Conservation (phyloP, 352 stramenopile genomes). For the Phytophthora tubulina region DNA sequence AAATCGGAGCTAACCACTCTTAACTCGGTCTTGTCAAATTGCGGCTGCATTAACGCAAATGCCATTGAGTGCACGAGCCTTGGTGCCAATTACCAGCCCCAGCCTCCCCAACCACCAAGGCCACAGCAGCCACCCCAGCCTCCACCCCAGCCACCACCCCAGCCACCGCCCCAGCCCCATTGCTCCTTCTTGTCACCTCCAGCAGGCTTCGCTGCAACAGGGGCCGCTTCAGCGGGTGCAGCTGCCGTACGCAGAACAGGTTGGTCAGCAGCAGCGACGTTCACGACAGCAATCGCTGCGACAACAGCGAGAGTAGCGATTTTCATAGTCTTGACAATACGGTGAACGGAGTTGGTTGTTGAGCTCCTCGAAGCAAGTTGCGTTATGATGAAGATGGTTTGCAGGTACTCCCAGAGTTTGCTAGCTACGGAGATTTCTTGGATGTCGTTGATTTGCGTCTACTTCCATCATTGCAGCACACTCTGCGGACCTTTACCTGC, state of each 20-base stretch:
- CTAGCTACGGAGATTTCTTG: too few relatives aligned
- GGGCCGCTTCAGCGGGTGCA: not conserved
- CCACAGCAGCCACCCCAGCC: slow-evolving; percentile 1
- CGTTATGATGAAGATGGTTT: not conserved
- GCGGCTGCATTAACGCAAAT: too few relatives aligned
- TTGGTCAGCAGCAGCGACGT: slow-evolving; percentile 1
- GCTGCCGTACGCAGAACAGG: not conserved
- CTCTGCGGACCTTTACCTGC: too few relatives aligned
- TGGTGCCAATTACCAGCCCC: not conserved
- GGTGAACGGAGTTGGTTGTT: not conserved
- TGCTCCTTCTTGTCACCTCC: not conserved
- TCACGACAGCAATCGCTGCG: not conserved
- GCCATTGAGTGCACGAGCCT: not conserved
- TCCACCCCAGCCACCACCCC: not conserved
- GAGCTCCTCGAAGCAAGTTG: not conserved
- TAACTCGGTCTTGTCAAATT: too few relatives aligned
- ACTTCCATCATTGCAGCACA: too few relatives aligned
- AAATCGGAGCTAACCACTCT: not conserved
- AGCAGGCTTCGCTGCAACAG: not conserved
- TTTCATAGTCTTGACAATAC: not conserved
- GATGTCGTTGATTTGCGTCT: too few relatives aligned
- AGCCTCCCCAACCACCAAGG: not conserved
- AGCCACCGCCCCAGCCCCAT: not conserved
- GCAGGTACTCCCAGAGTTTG: too few relatives aligned
- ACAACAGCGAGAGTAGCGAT: not conserved